Conservation (phyloP, 306 rosid species). For the Prunus campanulata region DNA sequence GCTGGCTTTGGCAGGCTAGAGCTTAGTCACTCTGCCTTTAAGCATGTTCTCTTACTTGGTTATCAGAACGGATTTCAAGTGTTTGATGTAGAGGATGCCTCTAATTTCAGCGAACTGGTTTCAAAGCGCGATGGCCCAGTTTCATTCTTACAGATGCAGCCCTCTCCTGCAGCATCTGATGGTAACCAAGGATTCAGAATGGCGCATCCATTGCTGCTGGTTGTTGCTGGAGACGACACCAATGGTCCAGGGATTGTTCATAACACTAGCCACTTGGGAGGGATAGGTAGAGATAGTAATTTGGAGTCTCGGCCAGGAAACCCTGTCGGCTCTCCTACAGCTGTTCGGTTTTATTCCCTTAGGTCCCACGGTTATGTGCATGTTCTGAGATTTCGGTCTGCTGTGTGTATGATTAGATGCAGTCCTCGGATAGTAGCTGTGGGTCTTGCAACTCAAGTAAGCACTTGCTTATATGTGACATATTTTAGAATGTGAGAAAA, state of each 20-base stretch:
- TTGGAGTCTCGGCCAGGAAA: conserved; percentile 47
- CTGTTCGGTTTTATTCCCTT: conserved; percentile 84
- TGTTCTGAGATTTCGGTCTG: conserved; percentile 74
- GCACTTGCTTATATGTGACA: conserved; percentile 24
- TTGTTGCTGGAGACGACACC: conserved; percentile 70
- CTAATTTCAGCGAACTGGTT: conserved; percentile 69
- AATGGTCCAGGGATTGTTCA: conserved; percentile 28
- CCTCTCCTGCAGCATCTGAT: conserved; percentile 52
- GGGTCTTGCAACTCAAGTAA: conserved; percentile 86
- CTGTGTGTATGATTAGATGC: conserved; percentile 89
- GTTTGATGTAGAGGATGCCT: conserved; percentile 79
- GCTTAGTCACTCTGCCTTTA: conserved; percentile 47
- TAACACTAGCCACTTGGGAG: conserved; percentile 32
- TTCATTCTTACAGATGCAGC: conserved; percentile 87
- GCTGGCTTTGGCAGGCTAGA: conserved; percentile 86
- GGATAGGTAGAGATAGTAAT: conserved; percentile 44
- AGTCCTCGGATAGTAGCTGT: conserved; percentile 80
- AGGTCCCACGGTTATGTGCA: conserved; percentile 77
- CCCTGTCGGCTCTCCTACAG: conserved; percentile 48
- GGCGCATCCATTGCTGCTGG: conserved; percentile 69
- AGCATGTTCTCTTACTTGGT: conserved; percentile 73
- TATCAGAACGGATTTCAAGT: conserved; percentile 89
- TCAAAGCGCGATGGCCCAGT: conserved; percentile 81
- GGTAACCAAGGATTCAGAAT: conserved; percentile 53
- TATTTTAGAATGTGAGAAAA: conserved; percentile 1